phyloP scores from a whole-genome alignment of 805 yeast species.

The Kluyveromyces dobzhanskii region DNA sequence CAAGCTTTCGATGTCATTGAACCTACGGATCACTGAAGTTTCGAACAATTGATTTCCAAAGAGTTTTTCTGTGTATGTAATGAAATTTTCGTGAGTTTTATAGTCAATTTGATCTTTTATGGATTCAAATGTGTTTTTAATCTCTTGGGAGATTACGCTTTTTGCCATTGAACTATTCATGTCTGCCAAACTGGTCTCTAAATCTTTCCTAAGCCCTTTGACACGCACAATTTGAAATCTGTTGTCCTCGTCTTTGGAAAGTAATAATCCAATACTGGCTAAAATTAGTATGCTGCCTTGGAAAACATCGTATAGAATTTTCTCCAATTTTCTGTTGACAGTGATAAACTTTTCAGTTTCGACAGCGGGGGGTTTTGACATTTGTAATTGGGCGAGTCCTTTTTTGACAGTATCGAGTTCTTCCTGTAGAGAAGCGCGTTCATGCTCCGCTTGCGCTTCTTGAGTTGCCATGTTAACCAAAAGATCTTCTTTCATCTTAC shows the following conservation, averaged over 20 bases:
- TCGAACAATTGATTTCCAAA: constrained; percentile 26
- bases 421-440: constrained; percentile 39
- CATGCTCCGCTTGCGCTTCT: constrained; percentile 50
- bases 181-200: constrained; percentile 27
- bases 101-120: constrained; percentile 7
- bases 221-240: constrained; percentile 58
- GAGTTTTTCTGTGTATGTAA: constrained; percentile 18
- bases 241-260: constrained; percentile 26
- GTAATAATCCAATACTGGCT: constrained; percentile 69
- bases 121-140: constrained; percentile 13
- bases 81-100: constrained; percentile 9
- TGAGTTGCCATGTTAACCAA: constrained; percentile 60
- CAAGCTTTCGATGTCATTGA: constrained; percentile 80
- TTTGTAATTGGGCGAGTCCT: constrained; percentile 41
- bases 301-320: constrained; percentile 29
- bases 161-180: constrained; percentile 33
- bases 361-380: background rate
- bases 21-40: constrained; percentile 56
- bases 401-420: constrained; percentile 41
- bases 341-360: background rate
- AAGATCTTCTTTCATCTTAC: constrained; percentile 49
- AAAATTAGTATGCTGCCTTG: constrained; percentile 47
- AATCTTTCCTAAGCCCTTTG: constrained; percentile 58
- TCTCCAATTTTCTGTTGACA: constrained; percentile 3
- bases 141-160: constrained; percentile 39